Base-by-base conservation (phyloP, 306 rosid genomes). In the Dryas drummondii region DNA sequence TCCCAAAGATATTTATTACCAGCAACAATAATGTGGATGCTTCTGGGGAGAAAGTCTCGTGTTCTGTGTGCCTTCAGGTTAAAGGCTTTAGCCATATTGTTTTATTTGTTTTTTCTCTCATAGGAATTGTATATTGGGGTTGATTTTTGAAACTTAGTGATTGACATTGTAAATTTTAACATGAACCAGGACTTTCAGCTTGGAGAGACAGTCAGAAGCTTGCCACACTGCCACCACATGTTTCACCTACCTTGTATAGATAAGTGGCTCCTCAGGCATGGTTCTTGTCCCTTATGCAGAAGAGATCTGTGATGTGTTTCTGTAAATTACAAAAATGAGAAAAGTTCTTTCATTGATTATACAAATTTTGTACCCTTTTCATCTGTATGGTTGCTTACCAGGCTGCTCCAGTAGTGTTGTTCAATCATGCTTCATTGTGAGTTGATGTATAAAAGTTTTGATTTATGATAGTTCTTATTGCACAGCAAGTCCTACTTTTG, bases 11-110 rank as follows among this genome's bases (percentile, higher is more conserved):
- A 84, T 77, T 57, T 69, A 93, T 96, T 60, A 84, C 98, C 0
- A 46, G 78, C 27, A 90, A 89, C 79, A 85, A 88, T 68, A 86
- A 87, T 41, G 42, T 79, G 27, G 99, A 96, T 78, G 97, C 89
- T 73, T 90, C 91, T 14, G 99, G 96, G 13, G 94, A 90, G 58
- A 84, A 82, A 84, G 96, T 87, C 73, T 88, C 91, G 14, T 96
- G 99, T 73, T 96, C 98, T 32, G 99, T 96, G 68, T 96, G 99
- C 85, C 96, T 92, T 78, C 99, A 96, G 98, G 98, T 94, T 22
- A 64, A 17, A 52, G 9, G 5, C 54, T 49, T 44, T 56, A 58
- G 14, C 22, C 62, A 13, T n/a, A 10, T 68, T 42, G 6, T 52
- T 13, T n/a, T n/a, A 6, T 60, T 60, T 16, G 32, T 70, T 17